A percentile compares a stretch with the other conserved stretches of the same genome.
Evolutionary conservation across 2,329 filamentous ascomycete species (phyloP).

Genomic region (Calonectria henricotiae): DNA sequence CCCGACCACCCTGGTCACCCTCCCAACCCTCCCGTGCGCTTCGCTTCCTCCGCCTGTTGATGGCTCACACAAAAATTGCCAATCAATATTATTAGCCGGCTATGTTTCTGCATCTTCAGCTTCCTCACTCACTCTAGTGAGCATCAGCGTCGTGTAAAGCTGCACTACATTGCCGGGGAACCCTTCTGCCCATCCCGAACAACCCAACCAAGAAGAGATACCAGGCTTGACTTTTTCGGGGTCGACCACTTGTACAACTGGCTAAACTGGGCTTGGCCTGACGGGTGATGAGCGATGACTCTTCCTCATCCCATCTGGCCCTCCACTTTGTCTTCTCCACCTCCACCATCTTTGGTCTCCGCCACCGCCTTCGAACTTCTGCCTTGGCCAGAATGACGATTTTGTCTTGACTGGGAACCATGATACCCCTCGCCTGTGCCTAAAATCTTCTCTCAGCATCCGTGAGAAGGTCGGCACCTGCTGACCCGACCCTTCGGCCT

Average conservation of each 20-base stretch:
- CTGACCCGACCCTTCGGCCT: constrained; percentile 32
- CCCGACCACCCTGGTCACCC: constrained; percentile 48
- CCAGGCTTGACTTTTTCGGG: constrained; percentile 23
- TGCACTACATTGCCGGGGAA: constrained; percentile 29
- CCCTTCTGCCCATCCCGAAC: constrained; percentile 23
- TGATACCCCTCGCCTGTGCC: constrained; percentile 32
- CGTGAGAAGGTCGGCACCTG: constrained; percentile 19
- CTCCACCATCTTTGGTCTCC: constrained; percentile 48
- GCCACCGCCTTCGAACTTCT: constrained; percentile 43
- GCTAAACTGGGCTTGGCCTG: constrained; percentile 31
- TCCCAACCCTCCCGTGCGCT: constrained; percentile 46
- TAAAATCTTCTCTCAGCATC: constrained; percentile 28
- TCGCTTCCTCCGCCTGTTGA: constrained; percentile 23
- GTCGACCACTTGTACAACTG: constrained; percentile 19
- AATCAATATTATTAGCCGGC: constrained; percentile 23
- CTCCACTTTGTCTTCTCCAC: constrained; percentile 37
- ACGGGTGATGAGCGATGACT: constrained; percentile 50
- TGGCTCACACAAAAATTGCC: constrained; percentile 22
- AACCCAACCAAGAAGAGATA: constrained; percentile 25
- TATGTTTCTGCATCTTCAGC: constrained; percentile 9
- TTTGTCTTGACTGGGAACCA: constrained; percentile 27
- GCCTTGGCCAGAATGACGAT: constrained; percentile 39
- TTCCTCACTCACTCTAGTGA: constrained; percentile 26
- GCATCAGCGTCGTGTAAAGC: constrained; percentile 26
- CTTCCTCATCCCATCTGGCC: constrained; percentile 40